A percentile compares a stretch with the other conserved stretches of the same genome.
Conservation (phyloP, 495 filamentous ascomycete genomes). For the Cercophora sp. region DNA sequence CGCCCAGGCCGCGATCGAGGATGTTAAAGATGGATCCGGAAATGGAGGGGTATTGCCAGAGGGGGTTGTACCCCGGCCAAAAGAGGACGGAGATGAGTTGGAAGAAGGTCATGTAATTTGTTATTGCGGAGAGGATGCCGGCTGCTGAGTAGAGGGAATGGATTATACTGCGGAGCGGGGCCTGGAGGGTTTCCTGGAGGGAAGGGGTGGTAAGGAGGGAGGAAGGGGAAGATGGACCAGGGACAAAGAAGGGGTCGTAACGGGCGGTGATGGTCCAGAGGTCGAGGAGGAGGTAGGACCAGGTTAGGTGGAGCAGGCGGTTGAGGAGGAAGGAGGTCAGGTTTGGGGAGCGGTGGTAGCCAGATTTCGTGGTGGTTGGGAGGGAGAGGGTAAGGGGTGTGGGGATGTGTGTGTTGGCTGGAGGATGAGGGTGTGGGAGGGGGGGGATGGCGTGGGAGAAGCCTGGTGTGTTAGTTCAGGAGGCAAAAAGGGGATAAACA, state of each 20-base stretch:
- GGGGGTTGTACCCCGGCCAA: slow-evolving; percentile 43
- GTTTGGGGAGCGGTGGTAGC: slow-evolving; percentile 36
- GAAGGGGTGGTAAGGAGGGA: slow-evolving; percentile 42
- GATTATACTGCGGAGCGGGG: slow-evolving; percentile 35
- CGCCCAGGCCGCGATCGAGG: slow-evolving; percentile 62
- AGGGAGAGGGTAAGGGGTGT: slow-evolving; percentile 14
- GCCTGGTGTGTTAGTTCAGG: slow-evolving; percentile 36
- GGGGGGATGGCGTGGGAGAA: slow-evolving; percentile 58
- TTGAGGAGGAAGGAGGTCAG: slow-evolving; percentile 41
- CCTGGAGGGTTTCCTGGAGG: too few relatives aligned
- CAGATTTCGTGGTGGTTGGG: slow-evolving; percentile 21
- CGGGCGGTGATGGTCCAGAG: slow-evolving; percentile 61
- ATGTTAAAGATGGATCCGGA: slow-evolving; percentile 58
- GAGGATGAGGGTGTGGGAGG: slow-evolving; percentile 14
- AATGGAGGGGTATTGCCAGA: slow-evolving; percentile 63
- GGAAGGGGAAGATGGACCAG: slow-evolving; percentile 31
- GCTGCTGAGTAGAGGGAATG: slow-evolving; percentile 44
- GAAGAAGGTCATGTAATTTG: slow-evolving; percentile 45
- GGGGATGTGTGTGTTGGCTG: not conserved
- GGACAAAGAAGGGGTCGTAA: slow-evolving; percentile 70
- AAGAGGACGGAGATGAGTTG: slow-evolving; percentile 39
- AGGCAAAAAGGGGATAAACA: not conserved
- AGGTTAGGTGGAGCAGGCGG: slow-evolving; percentile 44
- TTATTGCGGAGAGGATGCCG: slow-evolving; percentile 47
- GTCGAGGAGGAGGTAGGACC: slow-evolving; percentile 63